phyloP scores from a whole-genome alignment of 768 basidiomycete species.

The Antrodiella citrinella region DNA sequence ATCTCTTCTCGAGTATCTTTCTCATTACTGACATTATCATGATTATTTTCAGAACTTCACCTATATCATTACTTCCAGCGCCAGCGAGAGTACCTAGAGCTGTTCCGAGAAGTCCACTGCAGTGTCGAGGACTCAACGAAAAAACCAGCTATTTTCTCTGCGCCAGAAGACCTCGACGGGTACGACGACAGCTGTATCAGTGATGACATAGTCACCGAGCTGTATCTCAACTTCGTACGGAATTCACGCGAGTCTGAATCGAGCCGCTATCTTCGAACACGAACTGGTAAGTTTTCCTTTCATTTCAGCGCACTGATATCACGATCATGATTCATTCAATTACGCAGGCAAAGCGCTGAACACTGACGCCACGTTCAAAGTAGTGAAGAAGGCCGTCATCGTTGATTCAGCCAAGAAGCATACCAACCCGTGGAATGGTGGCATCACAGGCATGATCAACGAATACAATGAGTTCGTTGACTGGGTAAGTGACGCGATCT shows the following conservation, averaged over 20 bases:
- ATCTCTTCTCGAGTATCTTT: slow-evolving; percentile 12
- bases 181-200: slow-evolving; percentile 10
- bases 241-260: slow-evolving; percentile 13
- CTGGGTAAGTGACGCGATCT: too few species aligned
- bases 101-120: not conserved
- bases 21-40: too few species aligned
- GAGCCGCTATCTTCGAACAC: slow-evolving; percentile 10
- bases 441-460: slow-evolving; percentile 12
- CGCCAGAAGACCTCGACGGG: not conserved
- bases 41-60: too few species aligned
- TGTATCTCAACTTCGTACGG: slow-evolving; percentile 13
- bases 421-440: slow-evolving; percentile 6
- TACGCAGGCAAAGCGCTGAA: slow-evolving; percentile 6
- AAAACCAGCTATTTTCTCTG: slow-evolving; percentile 1
- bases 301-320: not conserved
- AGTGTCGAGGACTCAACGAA: not conserved
- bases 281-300: slow-evolving; percentile 9
- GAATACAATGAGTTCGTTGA: slow-evolving; percentile 11
- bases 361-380: slow-evolving; percentile 15
- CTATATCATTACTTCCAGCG: slow-evolving; percentile 15
- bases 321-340: not conserved
- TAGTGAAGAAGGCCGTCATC: slow-evolving; percentile 10
- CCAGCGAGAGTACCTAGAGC: slow-evolving; percentile 12
- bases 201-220: slow-evolving; percentile 15
- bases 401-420: not conserved